These are phyloP conservation scores for Sutorius eximius DNA, from an alignment of 1,284 basidiomycete genomes.

Conservation along the genomic window DNA sequence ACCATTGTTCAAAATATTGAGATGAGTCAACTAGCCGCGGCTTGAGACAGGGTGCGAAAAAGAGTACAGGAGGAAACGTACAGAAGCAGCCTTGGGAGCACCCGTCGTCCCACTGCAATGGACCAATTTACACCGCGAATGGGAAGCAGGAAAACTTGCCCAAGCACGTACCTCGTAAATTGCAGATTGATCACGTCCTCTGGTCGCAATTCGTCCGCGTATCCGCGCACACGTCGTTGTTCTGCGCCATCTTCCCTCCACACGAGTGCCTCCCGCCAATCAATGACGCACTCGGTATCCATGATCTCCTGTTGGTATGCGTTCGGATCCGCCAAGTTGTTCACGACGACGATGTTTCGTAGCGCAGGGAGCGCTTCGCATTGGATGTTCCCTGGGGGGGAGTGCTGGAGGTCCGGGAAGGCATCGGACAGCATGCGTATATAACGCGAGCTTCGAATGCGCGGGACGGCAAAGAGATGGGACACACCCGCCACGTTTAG, in stretches of 20 bases:
- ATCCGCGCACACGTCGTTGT: constrained; percentile 41
- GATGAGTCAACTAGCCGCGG: constrained; percentile 61
- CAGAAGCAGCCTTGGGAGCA: constrained; percentile 75
- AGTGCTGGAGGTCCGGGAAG: constrained; percentile 57
- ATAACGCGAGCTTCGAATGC: constrained; percentile 66
- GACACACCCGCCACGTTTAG: constrained; percentile 69
- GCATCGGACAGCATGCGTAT: constrained; percentile 55
- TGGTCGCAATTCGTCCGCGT: constrained; percentile 43
- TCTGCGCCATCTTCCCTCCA: constrained; percentile 57
- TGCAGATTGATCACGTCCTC: constrained; percentile 81
- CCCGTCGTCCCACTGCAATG: constrained; percentile 72
- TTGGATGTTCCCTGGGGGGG: constrained; percentile 56
- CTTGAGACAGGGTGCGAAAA: neutral
- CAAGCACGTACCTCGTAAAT: constrained; percentile 66
- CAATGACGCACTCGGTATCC: constrained; percentile 51
- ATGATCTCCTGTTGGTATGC: constrained; percentile 44
- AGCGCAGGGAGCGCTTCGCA: constrained; percentile 62
- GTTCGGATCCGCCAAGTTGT: constrained; percentile 51
- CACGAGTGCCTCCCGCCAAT: constrained; percentile 66
- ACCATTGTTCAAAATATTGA: constrained; percentile 77
- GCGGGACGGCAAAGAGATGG: constrained; percentile 73
- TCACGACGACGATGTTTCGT: constrained; percentile 67
- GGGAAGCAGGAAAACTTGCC: neutral
- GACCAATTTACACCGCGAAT: neutral
- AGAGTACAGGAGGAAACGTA: constrained; percentile 27